phyloP scores from a whole-genome alignment of 768 basidiomycete genomes.

The Omphalotus guepiniiformis region DNA sequence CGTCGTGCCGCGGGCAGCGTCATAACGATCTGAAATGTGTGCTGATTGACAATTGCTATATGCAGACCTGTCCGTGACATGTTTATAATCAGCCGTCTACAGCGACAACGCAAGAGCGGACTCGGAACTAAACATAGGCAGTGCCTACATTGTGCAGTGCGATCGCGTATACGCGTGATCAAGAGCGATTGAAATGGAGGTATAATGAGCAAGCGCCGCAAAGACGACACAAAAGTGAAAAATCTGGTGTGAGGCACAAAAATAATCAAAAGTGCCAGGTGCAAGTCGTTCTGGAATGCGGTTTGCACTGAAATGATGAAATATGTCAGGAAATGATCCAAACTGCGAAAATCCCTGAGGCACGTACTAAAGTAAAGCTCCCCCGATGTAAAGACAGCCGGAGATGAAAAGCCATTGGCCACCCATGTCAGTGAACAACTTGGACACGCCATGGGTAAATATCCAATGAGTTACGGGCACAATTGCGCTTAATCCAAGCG shows the following conservation, averaged over 20 bases:
- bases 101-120: no score
- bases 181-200: slow-evolving; percentile 50
- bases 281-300: slow-evolving; percentile 73
- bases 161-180: slow-evolving; percentile 47
- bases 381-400: slow-evolving; percentile 71
- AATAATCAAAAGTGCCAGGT: slow-evolving; percentile 77
- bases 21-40: no score
- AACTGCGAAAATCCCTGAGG: slow-evolving; percentile 18
- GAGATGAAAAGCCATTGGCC: slow-evolving; percentile 66
- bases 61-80: no score
- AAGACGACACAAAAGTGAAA: slow-evolving; percentile 80
- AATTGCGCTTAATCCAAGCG: slow-evolving; percentile 65
- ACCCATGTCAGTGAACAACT: slow-evolving; percentile 59
- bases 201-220: slow-evolving; percentile 67
- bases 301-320: slow-evolving; percentile 57
- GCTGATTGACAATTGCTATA: no score
- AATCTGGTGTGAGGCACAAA: slow-evolving; percentile 83
- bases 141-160: not conserved
- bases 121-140: no score
- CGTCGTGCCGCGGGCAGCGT: no score
- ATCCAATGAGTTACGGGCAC: slow-evolving; percentile 68
- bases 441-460: slow-evolving; percentile 50
- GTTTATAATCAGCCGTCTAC: no score
- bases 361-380: slow-evolving; percentile 82
- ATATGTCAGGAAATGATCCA: slow-evolving; percentile 18